phyloP scores from a whole-genome alignment of 1,284 basidiomycete species.

The Ustilago hordei region DNA sequence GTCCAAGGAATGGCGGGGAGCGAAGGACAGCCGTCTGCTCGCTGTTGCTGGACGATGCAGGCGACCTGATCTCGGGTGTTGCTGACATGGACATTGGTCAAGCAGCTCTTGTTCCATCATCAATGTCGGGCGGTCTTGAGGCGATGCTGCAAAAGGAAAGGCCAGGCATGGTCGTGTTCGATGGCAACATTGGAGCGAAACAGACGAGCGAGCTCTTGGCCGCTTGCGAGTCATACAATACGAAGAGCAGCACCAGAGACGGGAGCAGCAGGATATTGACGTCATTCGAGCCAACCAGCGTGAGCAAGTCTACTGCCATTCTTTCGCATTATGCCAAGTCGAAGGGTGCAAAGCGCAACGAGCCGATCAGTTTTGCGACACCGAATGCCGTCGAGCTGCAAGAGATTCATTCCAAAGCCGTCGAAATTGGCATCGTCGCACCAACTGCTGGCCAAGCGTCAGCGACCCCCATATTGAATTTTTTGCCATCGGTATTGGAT shows the following conservation, averaged over 20 bases:
- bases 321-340: constrained; percentile 21
- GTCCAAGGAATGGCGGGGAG: constrained; percentile 20
- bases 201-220: constrained; percentile 51
- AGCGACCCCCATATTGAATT: background rate
- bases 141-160: constrained; percentile 5
- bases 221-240: constrained; percentile 34
- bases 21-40: constrained; percentile 82
- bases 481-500: constrained; percentile 3
- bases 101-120: constrained; percentile 11
- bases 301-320: constrained; percentile 32
- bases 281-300: constrained; percentile 45
- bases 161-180: constrained; percentile 34
- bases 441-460: background rate
- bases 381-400: constrained; percentile 52
- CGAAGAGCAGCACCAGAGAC: constrained; percentile 66
- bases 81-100: constrained; percentile 80
- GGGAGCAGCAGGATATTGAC: constrained; percentile 10
- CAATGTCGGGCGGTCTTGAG: background rate
- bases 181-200: constrained; percentile 46
- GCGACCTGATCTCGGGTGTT: constrained; percentile 83
- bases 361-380: constrained; percentile 39
- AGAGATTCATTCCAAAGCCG: constrained; percentile 21
- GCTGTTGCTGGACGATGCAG: constrained; percentile 80
- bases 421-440: constrained; percentile 14
- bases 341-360: background rate